Evolutionary conservation across 2,329 filamentous ascomycete species (phyloP).

Genomic region (Colletotrichum sp.): DNA sequence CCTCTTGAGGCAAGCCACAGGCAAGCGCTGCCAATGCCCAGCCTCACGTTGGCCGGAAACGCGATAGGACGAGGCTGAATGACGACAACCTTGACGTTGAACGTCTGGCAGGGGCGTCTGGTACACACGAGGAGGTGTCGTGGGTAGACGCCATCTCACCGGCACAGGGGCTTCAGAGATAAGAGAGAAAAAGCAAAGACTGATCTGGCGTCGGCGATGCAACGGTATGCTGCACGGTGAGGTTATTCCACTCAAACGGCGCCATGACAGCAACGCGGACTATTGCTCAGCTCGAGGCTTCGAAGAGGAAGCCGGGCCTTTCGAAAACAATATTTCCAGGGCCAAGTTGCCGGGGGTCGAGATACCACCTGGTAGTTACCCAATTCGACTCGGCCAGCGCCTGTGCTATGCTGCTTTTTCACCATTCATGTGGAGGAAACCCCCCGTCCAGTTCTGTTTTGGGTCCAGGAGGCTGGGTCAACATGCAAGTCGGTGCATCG

Average conservation of each 20-base stretch:
- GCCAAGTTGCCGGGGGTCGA: not conserved
- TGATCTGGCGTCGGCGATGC: not conserved
- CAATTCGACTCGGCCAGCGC: not conserved
- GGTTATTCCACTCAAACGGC: not conserved
- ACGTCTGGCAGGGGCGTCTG: not conserved
- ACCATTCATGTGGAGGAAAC: slow-evolving; percentile 1
- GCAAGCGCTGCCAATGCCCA: not conserved
- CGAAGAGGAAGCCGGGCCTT: not conserved
- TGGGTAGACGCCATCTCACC: not conserved
- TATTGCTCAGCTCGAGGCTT: not conserved
- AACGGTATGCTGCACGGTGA: slow-evolving; percentile 1
- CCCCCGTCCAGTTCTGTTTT: not conserved
- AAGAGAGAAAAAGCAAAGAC: not conserved
- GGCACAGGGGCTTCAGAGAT: not conserved
- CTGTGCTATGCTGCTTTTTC: not conserved
- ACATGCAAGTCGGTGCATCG: slow-evolving; percentile 1
- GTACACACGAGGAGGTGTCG: not conserved
- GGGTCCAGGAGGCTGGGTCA: not conserved
- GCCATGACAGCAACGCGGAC: not conserved
- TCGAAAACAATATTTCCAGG: not conserved
- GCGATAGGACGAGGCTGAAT: not conserved
- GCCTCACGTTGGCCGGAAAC: not conserved
- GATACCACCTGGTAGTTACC: not conserved
- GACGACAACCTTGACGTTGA: not conserved
- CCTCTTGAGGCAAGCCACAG: not conserved